Percentiles rank a stretch among this genome's conserved stretches.
These are phyloP conservation scores for Prunus yedoensis DNA, from an alignment of 331 rosid genomes.

Conservation along the genomic window DNA sequence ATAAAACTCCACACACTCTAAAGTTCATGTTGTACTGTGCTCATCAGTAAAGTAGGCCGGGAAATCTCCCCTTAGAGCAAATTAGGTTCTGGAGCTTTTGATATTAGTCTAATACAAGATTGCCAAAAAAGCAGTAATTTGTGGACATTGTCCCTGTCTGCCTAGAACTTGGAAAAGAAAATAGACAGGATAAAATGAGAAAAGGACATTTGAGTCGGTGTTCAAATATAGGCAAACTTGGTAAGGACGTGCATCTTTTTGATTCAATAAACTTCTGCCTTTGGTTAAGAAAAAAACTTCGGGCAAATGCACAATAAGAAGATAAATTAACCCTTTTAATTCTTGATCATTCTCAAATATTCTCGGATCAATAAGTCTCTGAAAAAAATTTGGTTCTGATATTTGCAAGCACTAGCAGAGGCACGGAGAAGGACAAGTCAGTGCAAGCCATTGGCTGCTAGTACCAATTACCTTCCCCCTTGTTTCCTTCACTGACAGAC, in stretches of 20 bases:
- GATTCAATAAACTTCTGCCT: background rate
- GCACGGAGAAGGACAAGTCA: constrained; percentile 48
- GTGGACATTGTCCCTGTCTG: constrained; percentile 44
- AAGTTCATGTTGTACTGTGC: constrained; percentile 11
- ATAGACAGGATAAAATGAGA: constrained; percentile 39
- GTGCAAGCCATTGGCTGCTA: constrained; percentile 52
- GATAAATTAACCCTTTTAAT: too few species aligned
- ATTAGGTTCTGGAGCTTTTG: constrained; percentile 27
- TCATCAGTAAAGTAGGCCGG: background rate
- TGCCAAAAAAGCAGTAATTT: constrained; percentile 41
- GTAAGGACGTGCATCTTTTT: background rate
- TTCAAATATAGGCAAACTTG: background rate
- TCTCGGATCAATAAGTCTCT: too few species aligned
- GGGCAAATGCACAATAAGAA: too few species aligned
- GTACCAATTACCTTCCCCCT: constrained; percentile 41
- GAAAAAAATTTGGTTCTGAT: too few species aligned
- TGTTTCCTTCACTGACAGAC: constrained; percentile 27
- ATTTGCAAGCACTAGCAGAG: background rate
- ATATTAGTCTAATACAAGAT: constrained; percentile 34
- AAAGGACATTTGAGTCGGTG: constrained; percentile 17
- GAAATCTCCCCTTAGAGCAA: background rate
- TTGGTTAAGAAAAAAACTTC: too few species aligned
- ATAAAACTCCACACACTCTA: background rate
- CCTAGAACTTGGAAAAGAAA: constrained; percentile 44
- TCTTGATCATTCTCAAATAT: too few species aligned